Percentiles rank a stretch among this genome's conserved stretches.
Conservation (phyloP, 2,329 filamentous ascomycete genomes). For the Simplicillium sp. region DNA sequence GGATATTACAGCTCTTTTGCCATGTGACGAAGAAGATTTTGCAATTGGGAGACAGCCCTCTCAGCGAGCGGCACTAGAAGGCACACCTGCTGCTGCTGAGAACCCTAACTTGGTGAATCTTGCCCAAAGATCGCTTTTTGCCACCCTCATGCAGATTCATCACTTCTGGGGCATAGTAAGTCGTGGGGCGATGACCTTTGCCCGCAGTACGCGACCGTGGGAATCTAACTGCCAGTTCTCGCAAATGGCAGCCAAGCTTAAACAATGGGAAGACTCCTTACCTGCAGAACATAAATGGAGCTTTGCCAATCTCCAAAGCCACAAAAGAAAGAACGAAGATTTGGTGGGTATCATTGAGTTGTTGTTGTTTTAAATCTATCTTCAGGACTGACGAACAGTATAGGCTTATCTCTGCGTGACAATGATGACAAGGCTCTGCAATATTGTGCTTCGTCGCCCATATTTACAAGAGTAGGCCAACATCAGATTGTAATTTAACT, state of each 20-base stretch:
- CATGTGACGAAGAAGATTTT: slow-evolving; percentile 43
- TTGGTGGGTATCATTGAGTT: slow-evolving; percentile 24
- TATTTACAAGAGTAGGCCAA: slow-evolving; percentile 38
- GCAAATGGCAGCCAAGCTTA: slow-evolving; percentile 29
- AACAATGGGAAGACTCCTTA: slow-evolving; percentile 37
- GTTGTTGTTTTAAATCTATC: not conserved
- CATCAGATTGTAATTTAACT: not conserved
- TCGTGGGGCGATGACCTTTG: slow-evolving; percentile 35
- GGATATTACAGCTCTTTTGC: slow-evolving; percentile 45
- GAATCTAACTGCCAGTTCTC: slow-evolving; percentile 38
- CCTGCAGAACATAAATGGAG: slow-evolving; percentile 40
- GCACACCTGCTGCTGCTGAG: slow-evolving; percentile 38
- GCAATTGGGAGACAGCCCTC: slow-evolving; percentile 34
- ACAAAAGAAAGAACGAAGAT: slow-evolving; percentile 39
- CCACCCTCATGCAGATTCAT: slow-evolving; percentile 44
- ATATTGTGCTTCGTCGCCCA: slow-evolving; percentile 45
- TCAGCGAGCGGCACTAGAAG: slow-evolving; percentile 42
- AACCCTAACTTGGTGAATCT: slow-evolving; percentile 33
- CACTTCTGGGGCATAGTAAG: slow-evolving; percentile 44
- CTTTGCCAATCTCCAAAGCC: slow-evolving; percentile 27
- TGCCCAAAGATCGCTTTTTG: slow-evolving; percentile 41
- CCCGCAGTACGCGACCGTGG: slow-evolving; percentile 33
- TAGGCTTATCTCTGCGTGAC: slow-evolving; percentile 46
- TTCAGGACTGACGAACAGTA: slow-evolving; percentile 5
- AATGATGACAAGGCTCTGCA: slow-evolving; percentile 45